phyloP scores from a whole-genome alignment of 2,329 filamentous ascomycete species.

The Colletotrichum destructivum region DNA sequence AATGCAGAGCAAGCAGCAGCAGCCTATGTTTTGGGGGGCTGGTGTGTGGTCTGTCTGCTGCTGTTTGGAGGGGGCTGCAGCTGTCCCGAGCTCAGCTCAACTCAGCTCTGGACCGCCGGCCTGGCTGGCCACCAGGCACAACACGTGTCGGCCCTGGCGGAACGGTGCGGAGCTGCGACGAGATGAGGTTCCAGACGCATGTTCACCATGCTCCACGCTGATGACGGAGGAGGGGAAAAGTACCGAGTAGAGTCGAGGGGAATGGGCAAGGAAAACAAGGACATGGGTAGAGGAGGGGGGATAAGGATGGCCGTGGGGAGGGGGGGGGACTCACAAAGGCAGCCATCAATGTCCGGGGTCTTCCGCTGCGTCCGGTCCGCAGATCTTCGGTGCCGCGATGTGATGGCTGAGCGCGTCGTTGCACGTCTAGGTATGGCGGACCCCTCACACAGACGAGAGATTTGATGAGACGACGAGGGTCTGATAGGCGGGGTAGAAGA shows the following conservation, averaged over 20 bases:
- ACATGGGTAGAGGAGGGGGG: constrained; percentile 5
- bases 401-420: not conserved
- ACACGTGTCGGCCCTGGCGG: constrained; percentile 12
- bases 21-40: not conserved
- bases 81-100: constrained; percentile 19
- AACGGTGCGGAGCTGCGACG: constrained; percentile 5
- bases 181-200: constrained; percentile 2
- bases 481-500: not conserved
- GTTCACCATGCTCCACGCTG: constrained; percentile 17
- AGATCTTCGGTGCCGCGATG: constrained; percentile 18
- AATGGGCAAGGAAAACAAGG: constrained; percentile 1
- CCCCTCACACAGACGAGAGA: not conserved
- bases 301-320: too few species aligned
- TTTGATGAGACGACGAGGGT: too few species aligned
- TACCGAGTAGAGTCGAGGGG: not conserved
- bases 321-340: constrained; percentile 45
- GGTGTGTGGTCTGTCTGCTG: not conserved
- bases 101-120: not conserved
- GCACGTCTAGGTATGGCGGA: not conserved
- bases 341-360: constrained; percentile 45
- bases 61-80: constrained; percentile 5
- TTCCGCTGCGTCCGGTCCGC: constrained; percentile 32
- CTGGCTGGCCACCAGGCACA: too few species aligned
- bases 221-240: not conserved
- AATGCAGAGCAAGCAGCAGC: not conserved